phyloP scores from a whole-genome alignment of 495 filamentous ascomycete genomes.

The Polyplosphaeria fusca region DNA sequence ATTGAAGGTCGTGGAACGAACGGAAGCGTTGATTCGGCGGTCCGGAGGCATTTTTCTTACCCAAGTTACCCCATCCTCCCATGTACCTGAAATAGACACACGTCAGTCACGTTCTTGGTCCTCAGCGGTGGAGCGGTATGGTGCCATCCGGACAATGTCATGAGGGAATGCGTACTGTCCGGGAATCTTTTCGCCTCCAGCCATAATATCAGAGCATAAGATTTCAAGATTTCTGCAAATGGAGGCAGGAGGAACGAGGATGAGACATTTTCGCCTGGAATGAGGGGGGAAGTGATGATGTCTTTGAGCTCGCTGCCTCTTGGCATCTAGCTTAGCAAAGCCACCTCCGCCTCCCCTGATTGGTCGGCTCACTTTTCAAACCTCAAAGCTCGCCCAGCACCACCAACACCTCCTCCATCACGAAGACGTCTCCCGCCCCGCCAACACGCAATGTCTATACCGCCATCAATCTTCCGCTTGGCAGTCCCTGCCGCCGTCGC shows the following conservation, averaged over 20 bases:
- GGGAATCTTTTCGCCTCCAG: constrained; percentile 41
- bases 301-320: too few relatives aligned
- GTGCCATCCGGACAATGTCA: too few relatives aligned
- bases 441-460: constrained; percentile 55
- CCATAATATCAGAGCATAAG: constrained; percentile 38
- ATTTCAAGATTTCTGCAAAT: background rate
- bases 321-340: too few relatives aligned
- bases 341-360: background rate
- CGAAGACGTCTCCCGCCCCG: constrained; percentile 17
- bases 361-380: constrained; percentile 17
- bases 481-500: constrained; percentile 69
- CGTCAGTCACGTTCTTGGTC: constrained; percentile 2
- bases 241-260: background rate
- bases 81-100: constrained; percentile 60
- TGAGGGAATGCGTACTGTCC: constrained; percentile 39
- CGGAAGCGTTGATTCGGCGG: background rate
- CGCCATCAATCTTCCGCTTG: constrained; percentile 62
- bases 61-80: constrained; percentile 81
- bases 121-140: background rate
- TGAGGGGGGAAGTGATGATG: too few relatives aligned
- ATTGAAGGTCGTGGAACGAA: background rate
- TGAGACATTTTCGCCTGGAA: too few relatives aligned
- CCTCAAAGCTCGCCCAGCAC: constrained; percentile 12
- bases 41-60: constrained; percentile 51
- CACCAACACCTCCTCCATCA: constrained; percentile 20